Evolutionary conservation across 1,284 basidiomycete species (phyloP), one percentile per base, ranked within the genome.

Genomic region (Irpex sp.): DNA sequence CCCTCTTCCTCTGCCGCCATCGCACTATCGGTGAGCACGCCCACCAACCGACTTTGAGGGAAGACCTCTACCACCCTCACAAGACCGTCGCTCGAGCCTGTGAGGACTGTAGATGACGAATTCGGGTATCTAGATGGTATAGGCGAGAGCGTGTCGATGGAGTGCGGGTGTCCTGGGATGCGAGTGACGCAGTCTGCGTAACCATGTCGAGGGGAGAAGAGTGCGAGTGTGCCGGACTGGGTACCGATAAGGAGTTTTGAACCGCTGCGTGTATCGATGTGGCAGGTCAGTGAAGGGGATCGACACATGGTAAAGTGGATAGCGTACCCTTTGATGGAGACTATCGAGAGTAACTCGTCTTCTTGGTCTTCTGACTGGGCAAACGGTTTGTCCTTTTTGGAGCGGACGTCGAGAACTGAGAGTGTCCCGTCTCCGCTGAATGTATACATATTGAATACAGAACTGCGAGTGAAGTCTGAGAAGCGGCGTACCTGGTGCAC

Each of bases 181-280:
- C 96, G 87, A 75, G 98, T 96, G 3, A 98, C 94, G 71, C 94
- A 95, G 73, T 98, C 96, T 2, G 87, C 89, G 86, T 93, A 94
- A 1, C 95, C 96, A 66, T 86, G 89, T 51, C 81, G 87, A 15
- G 92, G 85, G 71, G 95, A 93, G 81, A 96, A 98, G 59, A 98
- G 85, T 3, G 92, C 93, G 3, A 98, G 78, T n/a, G 96, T 89
- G 57, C 96, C 96, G 17, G 94, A 76, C 67, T 97, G 95, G 0
- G 94, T 95, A 6, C 96, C 96, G 1, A 97, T 91, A 3, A 95
- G 88, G 11, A 90, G 80, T 75, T 97, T 97, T 35, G 86, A 80
- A 2, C 82, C 88, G 13, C 91, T 93, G 65, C 21, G 59, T 11
- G 26, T 13, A 31, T 8, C 51, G 26, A 56, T 59, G 58, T 59